A percentile compares a stretch with the other conserved stretches of the same genome.
These are phyloP conservation scores for Suillus clintonianus DNA, from an alignment of 768 basidiomycete species.

Conservation along the genomic window DNA sequence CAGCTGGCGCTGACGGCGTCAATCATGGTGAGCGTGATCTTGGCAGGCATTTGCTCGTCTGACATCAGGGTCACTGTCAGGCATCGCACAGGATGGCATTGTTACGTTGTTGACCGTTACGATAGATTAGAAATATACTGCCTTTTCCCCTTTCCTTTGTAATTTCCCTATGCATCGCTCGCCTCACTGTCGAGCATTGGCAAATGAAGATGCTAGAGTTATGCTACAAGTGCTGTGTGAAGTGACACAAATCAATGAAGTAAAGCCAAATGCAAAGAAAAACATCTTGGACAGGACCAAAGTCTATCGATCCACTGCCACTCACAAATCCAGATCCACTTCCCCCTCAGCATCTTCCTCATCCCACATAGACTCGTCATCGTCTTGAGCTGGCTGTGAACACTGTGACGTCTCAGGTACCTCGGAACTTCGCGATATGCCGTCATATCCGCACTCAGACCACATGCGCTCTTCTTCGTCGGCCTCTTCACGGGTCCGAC, in stretches of 20 bases:
- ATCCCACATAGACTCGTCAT: constrained; percentile 26
- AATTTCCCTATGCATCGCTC: background rate
- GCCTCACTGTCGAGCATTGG: constrained; percentile 1
- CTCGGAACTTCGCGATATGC: constrained; percentile 13
- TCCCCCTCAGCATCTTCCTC: constrained; percentile 23
- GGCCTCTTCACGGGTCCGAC: constrained; percentile 37
- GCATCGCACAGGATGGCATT: constrained; percentile 61
- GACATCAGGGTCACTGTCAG: constrained; percentile 30
- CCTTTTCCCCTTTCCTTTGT: background rate
- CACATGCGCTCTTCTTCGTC: constrained; percentile 26
- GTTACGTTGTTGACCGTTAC: constrained; percentile 57
- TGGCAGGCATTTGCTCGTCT: background rate
- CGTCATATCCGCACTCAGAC: constrained; percentile 9
- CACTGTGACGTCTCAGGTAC: constrained; percentile 22
- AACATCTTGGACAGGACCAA: constrained; percentile 6
- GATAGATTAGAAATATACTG: constrained; percentile 30
- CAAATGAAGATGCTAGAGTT: constrained; percentile 9
- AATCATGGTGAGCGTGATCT: constrained; percentile 47
- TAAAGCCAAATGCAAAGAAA: constrained; percentile 23
- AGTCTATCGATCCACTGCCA: background rate
- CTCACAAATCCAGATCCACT: constrained; percentile 20
- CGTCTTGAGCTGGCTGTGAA: constrained; percentile 16
- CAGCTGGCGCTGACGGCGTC: constrained; percentile 51
- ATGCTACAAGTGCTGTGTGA: constrained; percentile 23
- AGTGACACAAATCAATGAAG: constrained; percentile 8